Evolutionary conservation across 805 yeast genomes (phyloP).

Genomic region (Lachancea waltii): DNA sequence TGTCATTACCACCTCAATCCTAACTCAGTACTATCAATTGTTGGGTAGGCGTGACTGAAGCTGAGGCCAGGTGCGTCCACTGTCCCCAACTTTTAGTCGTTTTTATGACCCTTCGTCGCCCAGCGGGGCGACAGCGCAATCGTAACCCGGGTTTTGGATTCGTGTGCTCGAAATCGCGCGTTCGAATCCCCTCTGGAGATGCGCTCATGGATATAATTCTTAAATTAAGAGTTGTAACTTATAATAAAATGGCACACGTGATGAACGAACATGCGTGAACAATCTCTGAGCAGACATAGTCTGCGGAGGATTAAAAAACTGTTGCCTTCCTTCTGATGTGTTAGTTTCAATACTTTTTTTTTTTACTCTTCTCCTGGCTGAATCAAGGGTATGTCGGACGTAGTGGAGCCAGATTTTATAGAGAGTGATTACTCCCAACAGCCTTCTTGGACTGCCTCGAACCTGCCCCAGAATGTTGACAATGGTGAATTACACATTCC

Average conservation of each 20-base stretch:
- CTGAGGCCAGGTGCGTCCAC: too few species aligned
- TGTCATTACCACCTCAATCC: too few species aligned
- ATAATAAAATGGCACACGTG: constrained; percentile 16
- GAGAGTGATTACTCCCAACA: constrained; percentile 9
- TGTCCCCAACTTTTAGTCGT: neutral
- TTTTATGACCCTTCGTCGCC: constrained; percentile 10
- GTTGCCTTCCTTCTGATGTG: constrained; percentile 38
- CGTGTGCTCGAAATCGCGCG: constrained; percentile 4
- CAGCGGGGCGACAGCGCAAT: constrained; percentile 10
- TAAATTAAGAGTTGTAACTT: too few species aligned
- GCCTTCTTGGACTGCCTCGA: neutral
- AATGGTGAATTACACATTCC: neutral
- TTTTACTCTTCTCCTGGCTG: neutral
- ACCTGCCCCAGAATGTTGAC: neutral
- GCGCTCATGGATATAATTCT: constrained; percentile 4
- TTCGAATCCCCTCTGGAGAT: constrained; percentile 6
- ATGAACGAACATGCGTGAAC: constrained; percentile 36
- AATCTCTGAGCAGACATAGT: constrained; percentile 33
- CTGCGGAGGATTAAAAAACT: constrained; percentile 33
- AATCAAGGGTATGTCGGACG: constrained; percentile 6
- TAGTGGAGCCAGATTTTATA: constrained; percentile 26
- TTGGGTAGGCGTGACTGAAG: too few species aligned
- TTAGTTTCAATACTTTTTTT: constrained; percentile 6
- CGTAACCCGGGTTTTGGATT: neutral
- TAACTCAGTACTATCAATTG: too few species aligned